A percentile compares a stretch with the other conserved stretches of the same genome.
These are phyloP conservation scores for Rasamsonia emersonii DNA, from an alignment of 2,329 filamentous ascomycete genomes.

Conservation along the genomic window DNA sequence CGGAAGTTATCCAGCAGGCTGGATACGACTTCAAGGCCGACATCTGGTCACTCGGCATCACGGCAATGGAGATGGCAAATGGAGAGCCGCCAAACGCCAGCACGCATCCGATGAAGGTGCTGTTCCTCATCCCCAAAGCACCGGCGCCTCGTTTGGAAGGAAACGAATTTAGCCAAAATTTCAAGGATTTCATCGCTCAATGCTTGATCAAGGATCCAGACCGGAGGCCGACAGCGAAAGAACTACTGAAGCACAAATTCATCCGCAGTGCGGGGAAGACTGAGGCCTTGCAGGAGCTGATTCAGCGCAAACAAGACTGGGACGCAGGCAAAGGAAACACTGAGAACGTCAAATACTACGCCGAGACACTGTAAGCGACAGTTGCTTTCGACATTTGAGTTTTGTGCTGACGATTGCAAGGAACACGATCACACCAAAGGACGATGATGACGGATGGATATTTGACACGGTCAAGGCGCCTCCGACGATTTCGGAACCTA, in stretches of 20 bases:
- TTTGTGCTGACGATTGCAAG: conserved; percentile 24
- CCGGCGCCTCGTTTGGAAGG: conserved; percentile 77
- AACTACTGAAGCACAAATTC: conserved; percentile 80
- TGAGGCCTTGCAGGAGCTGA: conserved; percentile 78
- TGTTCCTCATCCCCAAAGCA: conserved; percentile 86
- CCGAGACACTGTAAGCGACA: conserved; percentile 65
- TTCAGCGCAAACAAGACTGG: conserved; percentile 70
- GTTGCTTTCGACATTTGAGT: background rate
- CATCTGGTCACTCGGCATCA: conserved; percentile 89
- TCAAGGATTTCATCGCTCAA: conserved; percentile 86
- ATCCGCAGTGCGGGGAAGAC: conserved; percentile 79
- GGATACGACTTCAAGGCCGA: conserved; percentile 82
- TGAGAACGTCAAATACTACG: conserved; percentile 75
- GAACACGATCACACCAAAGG: conserved; percentile 55
- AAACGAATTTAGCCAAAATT: conserved; percentile 70
- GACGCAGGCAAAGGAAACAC: conserved; percentile 64
- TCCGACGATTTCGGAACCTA: conserved; percentile 42
- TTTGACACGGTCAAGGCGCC: conserved; percentile 81
- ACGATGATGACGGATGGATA: conserved; percentile 79
- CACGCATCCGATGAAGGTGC: conserved; percentile 86
- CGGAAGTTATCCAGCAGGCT: conserved; percentile 85
- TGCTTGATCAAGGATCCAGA: conserved; percentile 92
- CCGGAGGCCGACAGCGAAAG: conserved; percentile 71
- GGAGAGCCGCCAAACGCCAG: conserved; percentile 82
- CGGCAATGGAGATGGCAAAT: conserved; percentile 78